Conservation (phyloP, 176 grass and related monocot species). For the Microstegium vimineum region DNA sequence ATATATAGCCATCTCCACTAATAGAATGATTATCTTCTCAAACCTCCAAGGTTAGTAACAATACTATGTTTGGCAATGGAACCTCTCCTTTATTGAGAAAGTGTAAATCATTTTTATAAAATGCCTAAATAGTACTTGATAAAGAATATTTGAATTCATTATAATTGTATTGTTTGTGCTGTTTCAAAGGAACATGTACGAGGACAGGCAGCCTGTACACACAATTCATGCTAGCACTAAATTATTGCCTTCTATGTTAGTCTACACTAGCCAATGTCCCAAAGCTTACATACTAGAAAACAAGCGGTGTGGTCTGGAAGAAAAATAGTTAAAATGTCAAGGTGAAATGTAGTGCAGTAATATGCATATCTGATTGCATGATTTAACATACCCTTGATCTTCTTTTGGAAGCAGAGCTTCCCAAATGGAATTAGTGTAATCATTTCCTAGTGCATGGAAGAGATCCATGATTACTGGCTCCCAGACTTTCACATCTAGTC, state of each 20-base stretch:
- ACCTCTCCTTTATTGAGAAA: background rate
- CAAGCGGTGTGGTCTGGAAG: background rate
- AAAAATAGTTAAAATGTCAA: conserved; percentile 18
- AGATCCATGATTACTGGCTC: conserved; percentile 83
- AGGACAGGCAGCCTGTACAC: conserved; percentile 13
- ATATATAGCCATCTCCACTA: no score
- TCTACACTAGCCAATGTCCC: background rate
- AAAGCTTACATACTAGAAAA: conserved; percentile 14
- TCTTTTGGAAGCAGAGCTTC: conserved; percentile 79
- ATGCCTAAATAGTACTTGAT: background rate
- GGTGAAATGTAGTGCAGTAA: conserved; percentile 1
- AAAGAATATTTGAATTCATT: background rate
- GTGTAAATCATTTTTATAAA: background rate
- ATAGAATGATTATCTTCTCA: no score
- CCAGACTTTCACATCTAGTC: conserved; percentile 96
- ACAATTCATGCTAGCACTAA: conserved; percentile 10
- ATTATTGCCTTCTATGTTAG: conserved; percentile 2
- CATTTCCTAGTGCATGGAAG: conserved; percentile 80
- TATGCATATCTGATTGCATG: background rate
- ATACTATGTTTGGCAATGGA: no score
- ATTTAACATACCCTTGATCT: conserved; percentile 65
- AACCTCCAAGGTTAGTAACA: no score
- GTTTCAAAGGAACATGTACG: background rate
- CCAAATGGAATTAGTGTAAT: conserved; percentile 93
- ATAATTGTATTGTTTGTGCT: background rate